Conservation (phyloP, 2,329 filamentous ascomycete genomes). For the Colletotrichum euphorbiae region DNA sequence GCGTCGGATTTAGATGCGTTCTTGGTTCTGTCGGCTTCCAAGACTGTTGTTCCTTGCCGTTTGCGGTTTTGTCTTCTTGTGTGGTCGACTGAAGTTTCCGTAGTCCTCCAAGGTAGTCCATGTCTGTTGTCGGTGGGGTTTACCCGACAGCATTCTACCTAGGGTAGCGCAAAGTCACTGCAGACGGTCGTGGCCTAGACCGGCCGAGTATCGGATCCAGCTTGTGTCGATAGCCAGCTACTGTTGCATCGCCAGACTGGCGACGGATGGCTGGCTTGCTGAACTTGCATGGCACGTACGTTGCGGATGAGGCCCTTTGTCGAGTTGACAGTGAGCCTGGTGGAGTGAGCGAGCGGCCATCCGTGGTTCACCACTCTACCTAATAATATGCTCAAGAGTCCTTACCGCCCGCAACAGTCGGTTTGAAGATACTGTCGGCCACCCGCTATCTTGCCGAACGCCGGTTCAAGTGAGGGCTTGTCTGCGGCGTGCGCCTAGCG, state of each 20-base stretch:
- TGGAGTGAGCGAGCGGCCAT: too few species aligned
- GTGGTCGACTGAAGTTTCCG: neutral
- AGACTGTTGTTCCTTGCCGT: neutral
- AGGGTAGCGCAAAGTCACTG: too few species aligned
- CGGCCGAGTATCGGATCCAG: neutral
- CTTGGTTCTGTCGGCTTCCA: too few species aligned
- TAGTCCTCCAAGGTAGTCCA: neutral
- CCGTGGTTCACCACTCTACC: neutral
- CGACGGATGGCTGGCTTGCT: neutral
- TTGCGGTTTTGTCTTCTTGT: neutral
- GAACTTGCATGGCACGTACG: neutral
- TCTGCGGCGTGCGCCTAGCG: conserved; percentile 7
- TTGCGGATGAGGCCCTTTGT: too few species aligned
- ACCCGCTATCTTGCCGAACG: conserved; percentile 16
- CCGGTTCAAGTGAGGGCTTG: neutral
- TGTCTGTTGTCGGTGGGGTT: neutral
- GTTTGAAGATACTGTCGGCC: conserved; percentile 3
- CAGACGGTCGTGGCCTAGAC: neutral
- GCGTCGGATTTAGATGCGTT: too few species aligned
- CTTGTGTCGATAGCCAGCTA: neutral
- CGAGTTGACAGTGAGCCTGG: too few species aligned
- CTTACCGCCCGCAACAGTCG: neutral
- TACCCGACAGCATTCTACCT: too few species aligned
- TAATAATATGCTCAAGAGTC: neutral
- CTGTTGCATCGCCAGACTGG: neutral